Conservation (phyloP, 352 stramenopile genomes). For the Pythium sukuiense region DNA sequence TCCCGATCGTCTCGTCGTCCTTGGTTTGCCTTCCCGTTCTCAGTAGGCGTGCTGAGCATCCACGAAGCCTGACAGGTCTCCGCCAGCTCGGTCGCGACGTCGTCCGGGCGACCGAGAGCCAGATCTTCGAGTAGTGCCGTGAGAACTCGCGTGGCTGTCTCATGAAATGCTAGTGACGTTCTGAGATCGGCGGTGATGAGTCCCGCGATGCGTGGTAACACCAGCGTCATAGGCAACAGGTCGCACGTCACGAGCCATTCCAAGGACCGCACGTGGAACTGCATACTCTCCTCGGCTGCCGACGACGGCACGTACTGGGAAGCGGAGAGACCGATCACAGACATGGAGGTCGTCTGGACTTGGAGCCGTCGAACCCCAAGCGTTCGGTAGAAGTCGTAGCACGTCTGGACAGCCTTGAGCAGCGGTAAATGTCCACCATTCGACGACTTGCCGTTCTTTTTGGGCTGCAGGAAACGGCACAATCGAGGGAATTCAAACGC, state of each 20-base stretch:
- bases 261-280: slow-evolving; percentile 15
- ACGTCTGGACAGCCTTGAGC: slow-evolving; percentile 17
- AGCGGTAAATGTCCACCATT: background rate
- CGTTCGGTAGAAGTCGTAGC: slow-evolving; percentile 18
- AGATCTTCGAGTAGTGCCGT: slow-evolving; percentile 16
- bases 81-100: slow-evolving; percentile 12
- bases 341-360: slow-evolving; percentile 1
- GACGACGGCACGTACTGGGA: slow-evolving; percentile 14
- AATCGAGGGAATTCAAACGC: slow-evolving; percentile 18
- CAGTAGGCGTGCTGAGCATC: background rate
- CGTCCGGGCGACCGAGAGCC: slow-evolving; percentile 15
- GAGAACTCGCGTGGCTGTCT: slow-evolving; percentile 11
- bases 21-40: background rate
- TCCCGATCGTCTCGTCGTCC: background rate
- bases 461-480: slow-evolving; percentile 2
- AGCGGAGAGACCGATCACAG: background rate
- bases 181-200: background rate
- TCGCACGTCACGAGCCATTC: slow-evolving; percentile 10
- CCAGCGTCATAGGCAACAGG: background rate
- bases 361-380: slow-evolving; percentile 10
- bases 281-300: slow-evolving; percentile 9
- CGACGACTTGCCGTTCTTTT: slow-evolving; percentile 12
- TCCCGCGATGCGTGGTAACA: background rate
- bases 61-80: slow-evolving; percentile 12
- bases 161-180: slow-evolving; percentile 13